Evolutionary conservation across 495 filamentous ascomycete genomes (phyloP), one percentile per base, ranked within the genome.

Genomic region (Penicillium silybi): DNA sequence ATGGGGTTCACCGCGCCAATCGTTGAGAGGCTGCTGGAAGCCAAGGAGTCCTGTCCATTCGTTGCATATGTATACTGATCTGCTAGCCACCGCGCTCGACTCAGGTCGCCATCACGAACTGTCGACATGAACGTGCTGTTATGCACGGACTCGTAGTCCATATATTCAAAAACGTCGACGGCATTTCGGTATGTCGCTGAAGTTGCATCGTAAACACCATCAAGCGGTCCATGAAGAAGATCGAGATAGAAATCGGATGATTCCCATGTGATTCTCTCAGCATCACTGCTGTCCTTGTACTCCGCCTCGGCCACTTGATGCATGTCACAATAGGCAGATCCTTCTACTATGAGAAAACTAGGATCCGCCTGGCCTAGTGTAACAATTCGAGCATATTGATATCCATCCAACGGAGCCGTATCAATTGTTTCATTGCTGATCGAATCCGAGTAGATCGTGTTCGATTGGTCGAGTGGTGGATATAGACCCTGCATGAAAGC

Each of bases 401-500:
- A 92, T 26, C 89, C 88, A 26, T 72, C 68, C 29, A 92, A 62
- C 1, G 89, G 89, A 35, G 74, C 70, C 4, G 76, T 60, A 17
- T 82, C 64, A n/a, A 55, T 58, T 20, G 76, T 76, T 46, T 80
- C 80, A 68, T 91, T 84, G 22, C 85, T 80, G 5, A 62, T 58
- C 22, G 48, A 46, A 34, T 76, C 64, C 16, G 57, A 39, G 41
- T 67, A 72, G 42, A 77, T 73, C 19, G 69, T 59, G 17, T 74
- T 67, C 11, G 63, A 56, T 16, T 70, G 63, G 17, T 66, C 58
- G 18, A 80, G 73, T 3, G 90, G 87, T 15, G 89, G 89, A 61
- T 95, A 95, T 8, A 95, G 72, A 8, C 85, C 89, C 70, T 92
- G 87, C 61, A 92, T 75, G 61, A 92, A 95, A 6, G 83, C 86